These are phyloP conservation scores for Entrophospora sp. DNA, from an alignment of 192 early-diverging fungal genomes.

Conservation along the genomic window DNA sequence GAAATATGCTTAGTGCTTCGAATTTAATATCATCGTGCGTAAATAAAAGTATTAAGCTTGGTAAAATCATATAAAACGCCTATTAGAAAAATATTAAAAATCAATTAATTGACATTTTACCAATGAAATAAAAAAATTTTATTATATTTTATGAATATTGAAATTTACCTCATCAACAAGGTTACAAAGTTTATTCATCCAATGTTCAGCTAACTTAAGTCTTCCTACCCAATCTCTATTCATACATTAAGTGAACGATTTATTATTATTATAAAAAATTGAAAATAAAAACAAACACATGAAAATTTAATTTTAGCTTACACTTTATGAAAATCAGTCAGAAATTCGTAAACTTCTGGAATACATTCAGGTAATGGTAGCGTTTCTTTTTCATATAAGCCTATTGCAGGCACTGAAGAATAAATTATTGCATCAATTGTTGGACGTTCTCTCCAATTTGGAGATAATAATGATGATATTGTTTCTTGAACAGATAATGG, in stretches of 20 bases:
- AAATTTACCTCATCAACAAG: slow-evolving; percentile 12
- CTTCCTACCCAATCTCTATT: slow-evolving; percentile 13
- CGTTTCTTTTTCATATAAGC: slow-evolving; percentile 29
- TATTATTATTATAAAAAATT: not conserved
- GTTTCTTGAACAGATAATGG: slow-evolving; percentile 36
- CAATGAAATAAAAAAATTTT: too few species aligned
- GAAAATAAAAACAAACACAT: not conserved
- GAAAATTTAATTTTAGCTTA: slow-evolving; percentile 26
- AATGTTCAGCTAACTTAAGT: slow-evolving; percentile 13
- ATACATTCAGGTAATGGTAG: slow-evolving; percentile 39
- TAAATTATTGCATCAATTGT: slow-evolving; percentile 40
- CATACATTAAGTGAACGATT: not conserved
- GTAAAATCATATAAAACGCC: slow-evolving; percentile 46
- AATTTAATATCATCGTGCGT: slow-evolving; percentile 35
- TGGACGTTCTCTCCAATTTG: slow-evolving; percentile 40
- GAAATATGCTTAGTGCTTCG: slow-evolving; percentile 38
- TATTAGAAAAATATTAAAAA: too few species aligned
- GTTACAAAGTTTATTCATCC: slow-evolving; percentile 16
- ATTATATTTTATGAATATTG: not conserved
- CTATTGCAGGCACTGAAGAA: slow-evolving; percentile 38
- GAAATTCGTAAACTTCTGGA: slow-evolving; percentile 49
- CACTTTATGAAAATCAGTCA: slow-evolving; percentile 41
- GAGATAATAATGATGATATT: slow-evolving; percentile 30
- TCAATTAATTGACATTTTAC: too few species aligned
- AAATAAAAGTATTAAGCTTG: slow-evolving; percentile 44